Percentiles rank a stretch among this genome's conserved stretches.
Evolutionary conservation across 305 asterid genomes (phyloP).

Genomic region (Fraxinus ornus): DNA sequence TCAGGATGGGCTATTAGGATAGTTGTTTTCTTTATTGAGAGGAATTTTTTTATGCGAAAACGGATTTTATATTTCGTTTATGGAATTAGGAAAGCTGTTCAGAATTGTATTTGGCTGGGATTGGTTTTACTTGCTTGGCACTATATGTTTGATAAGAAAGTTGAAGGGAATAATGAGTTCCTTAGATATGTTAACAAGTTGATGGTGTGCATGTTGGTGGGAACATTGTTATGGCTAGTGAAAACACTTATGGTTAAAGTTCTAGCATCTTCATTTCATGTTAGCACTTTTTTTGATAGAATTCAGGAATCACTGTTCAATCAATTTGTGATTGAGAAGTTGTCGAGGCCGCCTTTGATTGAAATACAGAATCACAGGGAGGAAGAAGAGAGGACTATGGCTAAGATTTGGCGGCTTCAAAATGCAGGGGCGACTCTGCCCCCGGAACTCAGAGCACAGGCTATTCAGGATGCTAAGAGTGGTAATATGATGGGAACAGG

Average conservation of each 20-base stretch:
- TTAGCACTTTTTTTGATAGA: slow-evolving; percentile 76
- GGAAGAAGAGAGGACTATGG: slow-evolving; percentile 67
- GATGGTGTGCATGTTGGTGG: slow-evolving; percentile 65
- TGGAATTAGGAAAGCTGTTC: slow-evolving; percentile 72
- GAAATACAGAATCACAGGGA: slow-evolving; percentile 38
- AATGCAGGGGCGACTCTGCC: slow-evolving; percentile 84
- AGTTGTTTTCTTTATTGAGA: slow-evolving; percentile 64
- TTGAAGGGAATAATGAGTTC: slow-evolving; percentile 43
- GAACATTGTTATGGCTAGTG: slow-evolving; percentile 61
- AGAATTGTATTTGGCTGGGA: slow-evolving; percentile 73
- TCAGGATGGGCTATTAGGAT: slow-evolving; percentile 74
- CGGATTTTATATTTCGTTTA: slow-evolving; percentile 73
- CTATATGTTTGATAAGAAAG: slow-evolving; percentile 47
- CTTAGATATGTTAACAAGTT: slow-evolving; percentile 50
- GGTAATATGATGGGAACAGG: slow-evolving; percentile 25
- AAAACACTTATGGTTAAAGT: slow-evolving; percentile 84
- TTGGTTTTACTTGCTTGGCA: slow-evolving; percentile 71
- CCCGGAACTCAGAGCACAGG: slow-evolving; percentile 53
- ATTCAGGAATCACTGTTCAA: slow-evolving; percentile 70
- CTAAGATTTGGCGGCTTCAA: slow-evolving; percentile 69
- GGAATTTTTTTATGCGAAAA: slow-evolving; percentile 66
- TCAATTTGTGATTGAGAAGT: slow-evolving; percentile 67
- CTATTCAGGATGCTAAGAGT: slow-evolving; percentile 31
- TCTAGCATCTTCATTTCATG: slow-evolving; percentile 76
- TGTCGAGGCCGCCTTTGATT: slow-evolving; percentile 61